These are phyloP conservation scores for Cyberlindnera mississippiensis DNA, from an alignment of 805 yeast species.

Conservation along the genomic window DNA sequence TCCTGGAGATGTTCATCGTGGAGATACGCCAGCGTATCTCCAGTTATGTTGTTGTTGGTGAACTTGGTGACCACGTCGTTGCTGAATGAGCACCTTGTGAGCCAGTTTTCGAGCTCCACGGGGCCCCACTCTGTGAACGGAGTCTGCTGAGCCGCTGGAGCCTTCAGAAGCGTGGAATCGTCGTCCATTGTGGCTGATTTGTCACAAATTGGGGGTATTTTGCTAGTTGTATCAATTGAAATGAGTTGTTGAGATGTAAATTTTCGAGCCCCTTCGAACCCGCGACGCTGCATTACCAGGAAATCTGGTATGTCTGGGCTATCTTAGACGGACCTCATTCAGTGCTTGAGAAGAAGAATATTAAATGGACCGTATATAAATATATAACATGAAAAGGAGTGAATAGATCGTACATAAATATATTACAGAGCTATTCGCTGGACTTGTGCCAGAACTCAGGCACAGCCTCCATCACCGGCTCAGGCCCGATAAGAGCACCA, in stretches of 20 bases:
- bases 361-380: too few species aligned
- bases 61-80: slow-evolving; percentile 30
- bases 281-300: too few species aligned
- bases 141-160: slow-evolving; percentile 3
- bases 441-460: background rate
- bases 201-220: background rate
- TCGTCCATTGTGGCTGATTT: background rate
- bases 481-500: slow-evolving; percentile 2
- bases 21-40: slow-evolving; percentile 65
- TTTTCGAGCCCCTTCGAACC: too few species aligned
- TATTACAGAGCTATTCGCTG: background rate
- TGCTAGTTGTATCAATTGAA: too few species aligned
- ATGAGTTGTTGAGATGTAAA: too few species aligned
- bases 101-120: slow-evolving; percentile 25
- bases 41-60: slow-evolving; percentile 61
- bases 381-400: background rate
- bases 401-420: background rate
- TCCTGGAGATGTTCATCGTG: slow-evolving; percentile 70
- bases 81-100: slow-evolving; percentile 16
- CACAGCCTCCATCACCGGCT: background rate
- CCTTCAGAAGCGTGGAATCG: slow-evolving; percentile 7
- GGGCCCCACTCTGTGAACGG: slow-evolving; percentile 23
- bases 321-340: too few species aligned
- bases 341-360: too few species aligned
- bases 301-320: too few species aligned